phyloP scores from a whole-genome alignment of 2,329 filamentous ascomycete species.

The Hypoxylon sp. region DNA sequence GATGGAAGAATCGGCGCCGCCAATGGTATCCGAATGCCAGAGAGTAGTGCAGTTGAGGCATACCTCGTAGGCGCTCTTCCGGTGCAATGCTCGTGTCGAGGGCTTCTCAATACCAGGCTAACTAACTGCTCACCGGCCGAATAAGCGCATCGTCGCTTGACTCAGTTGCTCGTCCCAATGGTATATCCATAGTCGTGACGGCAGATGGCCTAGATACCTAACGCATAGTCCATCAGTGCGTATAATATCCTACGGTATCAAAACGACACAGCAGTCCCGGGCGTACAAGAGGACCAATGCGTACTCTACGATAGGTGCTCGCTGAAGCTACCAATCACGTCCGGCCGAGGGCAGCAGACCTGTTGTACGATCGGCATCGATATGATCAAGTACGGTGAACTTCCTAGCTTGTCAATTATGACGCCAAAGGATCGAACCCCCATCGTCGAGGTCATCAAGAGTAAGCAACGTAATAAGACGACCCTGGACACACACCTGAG shows the following conservation, averaged over 20 bases:
- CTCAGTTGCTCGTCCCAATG: constrained; percentile 67
- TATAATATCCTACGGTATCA: neutral
- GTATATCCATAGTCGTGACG: constrained; percentile 78
- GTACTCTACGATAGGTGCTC: constrained; percentile 81
- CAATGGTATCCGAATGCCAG: too few species aligned
- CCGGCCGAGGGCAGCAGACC: constrained; percentile 53
- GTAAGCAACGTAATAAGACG: neutral
- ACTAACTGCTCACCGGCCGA: too few species aligned
- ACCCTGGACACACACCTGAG: neutral
- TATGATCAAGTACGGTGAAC: constrained; percentile 73
- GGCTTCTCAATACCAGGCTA: too few species aligned
- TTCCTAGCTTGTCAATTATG: constrained; percentile 81
- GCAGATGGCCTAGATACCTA: constrained; percentile 79
- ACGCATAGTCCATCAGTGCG: constrained; percentile 77
- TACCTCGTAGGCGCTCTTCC: too few species aligned
- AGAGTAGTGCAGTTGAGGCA: too few species aligned
- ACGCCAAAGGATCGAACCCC: constrained; percentile 72
- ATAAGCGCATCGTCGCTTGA: too few species aligned
- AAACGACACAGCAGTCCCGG: constrained; percentile 68
- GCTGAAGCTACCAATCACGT: constrained; percentile 67
- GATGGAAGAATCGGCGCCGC: too few species aligned
- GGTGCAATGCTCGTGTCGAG: too few species aligned
- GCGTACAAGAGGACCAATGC: constrained; percentile 73
- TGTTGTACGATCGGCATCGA: constrained; percentile 69
- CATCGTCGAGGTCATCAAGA: constrained; percentile 53